Evolutionary conservation across 495 filamentous ascomycete genomes (phyloP).

Genomic region (Haplographium delicatum): DNA sequence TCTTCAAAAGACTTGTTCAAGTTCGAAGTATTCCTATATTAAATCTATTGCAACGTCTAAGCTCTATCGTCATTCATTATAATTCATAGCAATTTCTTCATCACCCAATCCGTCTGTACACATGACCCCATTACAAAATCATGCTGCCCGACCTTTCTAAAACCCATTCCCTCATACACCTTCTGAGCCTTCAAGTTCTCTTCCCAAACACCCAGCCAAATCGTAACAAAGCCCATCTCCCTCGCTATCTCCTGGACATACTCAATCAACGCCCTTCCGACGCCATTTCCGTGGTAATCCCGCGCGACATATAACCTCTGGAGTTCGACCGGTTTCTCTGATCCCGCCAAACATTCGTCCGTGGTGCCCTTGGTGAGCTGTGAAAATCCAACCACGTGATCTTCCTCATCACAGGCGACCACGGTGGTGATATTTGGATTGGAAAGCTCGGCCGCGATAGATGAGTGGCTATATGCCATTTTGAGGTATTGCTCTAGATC

Average conservation of each 20-base stretch:
- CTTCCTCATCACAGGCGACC: constrained; percentile 25
- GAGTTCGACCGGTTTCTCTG: constrained; percentile 28
- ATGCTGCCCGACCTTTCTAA: constrained; percentile 26
- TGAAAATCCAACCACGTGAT: constrained; percentile 31
- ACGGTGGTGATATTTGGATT: constrained; percentile 24
- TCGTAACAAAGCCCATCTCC: constrained; percentile 28
- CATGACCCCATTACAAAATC: constrained; percentile 30
- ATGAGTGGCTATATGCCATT: constrained; percentile 23
- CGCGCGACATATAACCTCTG: constrained; percentile 35
- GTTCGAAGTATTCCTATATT: too few species aligned
- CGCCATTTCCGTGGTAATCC: constrained; percentile 28
- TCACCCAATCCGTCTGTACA: constrained; percentile 33
- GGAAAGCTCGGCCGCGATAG: constrained; percentile 24
- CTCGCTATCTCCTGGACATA: constrained; percentile 29
- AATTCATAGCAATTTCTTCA: constrained; percentile 16
- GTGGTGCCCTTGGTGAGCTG: constrained; percentile 29
- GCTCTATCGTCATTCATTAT: too few species aligned
- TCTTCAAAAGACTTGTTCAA: too few species aligned
- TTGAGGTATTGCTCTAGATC: constrained; percentile 32
- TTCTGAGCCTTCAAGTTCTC: constrained; percentile 29
- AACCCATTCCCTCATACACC: constrained; percentile 33
- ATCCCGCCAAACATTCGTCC: constrained; percentile 28
- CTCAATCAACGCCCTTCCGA: constrained; percentile 30
- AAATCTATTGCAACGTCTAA: too few species aligned
- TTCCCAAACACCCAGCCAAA: constrained; percentile 43